A percentile compares a stretch with the other conserved stretches of the same genome.
Evolutionary conservation across 1,139 yeast species (phyloP).

Genomic region (Debaryomycetaceae sp.): DNA sequence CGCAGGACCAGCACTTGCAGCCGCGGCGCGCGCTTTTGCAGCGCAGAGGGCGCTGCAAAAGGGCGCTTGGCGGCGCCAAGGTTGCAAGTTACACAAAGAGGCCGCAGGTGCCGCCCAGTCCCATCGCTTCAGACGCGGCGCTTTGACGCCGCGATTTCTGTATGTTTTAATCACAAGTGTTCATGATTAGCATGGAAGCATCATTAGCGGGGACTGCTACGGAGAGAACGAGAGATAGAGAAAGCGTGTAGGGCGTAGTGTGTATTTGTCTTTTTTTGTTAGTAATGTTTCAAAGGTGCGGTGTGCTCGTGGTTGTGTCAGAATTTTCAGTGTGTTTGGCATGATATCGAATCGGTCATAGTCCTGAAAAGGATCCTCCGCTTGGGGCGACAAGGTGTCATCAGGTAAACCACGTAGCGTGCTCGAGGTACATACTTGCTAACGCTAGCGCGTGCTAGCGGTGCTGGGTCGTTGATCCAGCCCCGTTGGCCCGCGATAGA

Average conservation of each 20-base stretch:
- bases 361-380: slow-evolving; percentile 58
- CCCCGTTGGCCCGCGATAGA: background rate
- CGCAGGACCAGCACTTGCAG: too few relatives aligned
- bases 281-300: background rate
- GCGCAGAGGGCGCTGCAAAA: too few relatives aligned
- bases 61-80: too few relatives aligned
- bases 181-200: slow-evolving; percentile 55
- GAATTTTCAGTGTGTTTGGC: slow-evolving; percentile 56
- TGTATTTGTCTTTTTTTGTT: background rate
- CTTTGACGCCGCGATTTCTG: slow-evolving; percentile 22
- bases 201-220: slow-evolving; percentile 29
- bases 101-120: too few relatives aligned
- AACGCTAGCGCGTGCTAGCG: slow-evolving; percentile 2
- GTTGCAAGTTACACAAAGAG: too few relatives aligned
- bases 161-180: slow-evolving; percentile 38
- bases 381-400: slow-evolving; percentile 56
- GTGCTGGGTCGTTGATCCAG: slow-evolving; percentile 1
- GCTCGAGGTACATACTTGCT: slow-evolving; percentile 1
- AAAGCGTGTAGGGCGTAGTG: background rate
- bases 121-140: slow-evolving; percentile 26
- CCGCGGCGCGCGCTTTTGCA: too few relatives aligned
- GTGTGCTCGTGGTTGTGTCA: slow-evolving; percentile 19
- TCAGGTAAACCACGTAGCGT: slow-evolving; percentile 20
- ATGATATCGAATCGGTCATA: slow-evolving; percentile 50
- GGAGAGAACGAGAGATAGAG: slow-evolving; percentile 1